Evolutionary conservation across 345 rosid genomes (phyloP), one percentile per base, ranked within the genome.

Genomic region (Cardamine occulta): DNA sequence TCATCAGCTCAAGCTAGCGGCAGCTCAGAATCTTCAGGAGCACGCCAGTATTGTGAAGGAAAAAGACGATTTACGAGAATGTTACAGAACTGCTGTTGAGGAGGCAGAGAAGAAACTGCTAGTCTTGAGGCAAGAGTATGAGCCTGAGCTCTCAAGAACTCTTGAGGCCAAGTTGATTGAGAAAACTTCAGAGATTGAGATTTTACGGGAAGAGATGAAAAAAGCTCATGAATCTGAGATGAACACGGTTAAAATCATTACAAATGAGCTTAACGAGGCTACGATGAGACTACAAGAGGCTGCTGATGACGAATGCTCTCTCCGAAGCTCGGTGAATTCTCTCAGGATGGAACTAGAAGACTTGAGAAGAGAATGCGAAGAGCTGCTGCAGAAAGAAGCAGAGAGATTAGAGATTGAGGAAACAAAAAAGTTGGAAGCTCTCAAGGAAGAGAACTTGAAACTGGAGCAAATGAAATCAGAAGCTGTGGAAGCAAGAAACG

Each of bases 181-280:
- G 73, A 86, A 87, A 3, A 85, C 86, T n/a, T 69, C 42, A 1
- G 97, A 90, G 79, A 88, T 95, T 34, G 91, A 90, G 75, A 34
- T 42, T 39, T 62, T 92, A 31, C 86, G 88, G 35, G 84, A 81
- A 21, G 91, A 87, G 80, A 88, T 87, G 91, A 85, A 82, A 74
- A 84, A 70, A 74, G 83, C 85, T 17, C 96, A 92, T 68, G 88
- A 86, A 45, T 74, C 82, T 15, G 82, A 79, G 51, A 79, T 79
- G 82, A 74, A 63, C 68, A 74, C 68, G 0, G 86, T 86, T 48
- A 88, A 85, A 45, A 71, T 73, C 40, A 48, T 88, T 31, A 90
- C 96, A 3, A 65, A 53, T 3, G 97, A 92, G 80, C 86, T 95
- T 8, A 82, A 88, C 15, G 88, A 87, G 31, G 93, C 97, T 44